A percentile compares a stretch with the other conserved stretches of the same genome.
These are phyloP conservation scores for Beauveria australis DNA, from an alignment of 2,329 filamentous ascomycete species.

Conservation along the genomic window DNA sequence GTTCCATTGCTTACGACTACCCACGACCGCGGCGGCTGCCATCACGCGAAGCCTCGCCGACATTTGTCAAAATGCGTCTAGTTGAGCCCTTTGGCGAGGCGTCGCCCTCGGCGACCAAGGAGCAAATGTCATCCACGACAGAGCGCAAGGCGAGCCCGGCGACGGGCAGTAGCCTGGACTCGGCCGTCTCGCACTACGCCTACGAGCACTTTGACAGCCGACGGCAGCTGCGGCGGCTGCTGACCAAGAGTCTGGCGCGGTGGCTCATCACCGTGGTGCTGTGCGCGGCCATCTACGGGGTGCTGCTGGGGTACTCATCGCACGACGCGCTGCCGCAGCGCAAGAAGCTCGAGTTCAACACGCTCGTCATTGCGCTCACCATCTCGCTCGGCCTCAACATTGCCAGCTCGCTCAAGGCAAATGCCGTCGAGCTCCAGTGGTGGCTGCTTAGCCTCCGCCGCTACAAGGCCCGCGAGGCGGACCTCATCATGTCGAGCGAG, in stretches of 20 bases:
- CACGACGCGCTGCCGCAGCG: slow-evolving; percentile 22
- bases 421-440: slow-evolving; percentile 38
- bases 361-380: slow-evolving; percentile 34
- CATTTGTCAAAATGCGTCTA: neutral
- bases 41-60: neutral
- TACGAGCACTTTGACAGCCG: slow-evolving; percentile 16
- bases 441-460: slow-evolving; percentile 31
- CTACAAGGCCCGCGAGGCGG: slow-evolving; percentile 27
- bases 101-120: too few relatives aligned
- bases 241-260: slow-evolving; percentile 14
- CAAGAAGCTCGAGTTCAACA: slow-evolving; percentile 34
- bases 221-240: slow-evolving; percentile 16
- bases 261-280: slow-evolving; percentile 24
- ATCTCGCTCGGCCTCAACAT: slow-evolving; percentile 35
- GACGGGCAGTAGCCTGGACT: neutral
- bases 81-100: too few relatives aligned
- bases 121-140: neutral
- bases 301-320: slow-evolving; percentile 21
- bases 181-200: slow-evolving; percentile 15
- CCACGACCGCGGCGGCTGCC: neutral
- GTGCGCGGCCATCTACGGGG: slow-evolving; percentile 20
- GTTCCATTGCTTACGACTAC: neutral
- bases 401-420: slow-evolving; percentile 33
- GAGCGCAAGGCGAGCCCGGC: neutral
- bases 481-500: slow-evolving; percentile 18